Evolutionary conservation across 164 flowering plant species (phyloP).

Genomic region (Hamamelis virginiana): DNA sequence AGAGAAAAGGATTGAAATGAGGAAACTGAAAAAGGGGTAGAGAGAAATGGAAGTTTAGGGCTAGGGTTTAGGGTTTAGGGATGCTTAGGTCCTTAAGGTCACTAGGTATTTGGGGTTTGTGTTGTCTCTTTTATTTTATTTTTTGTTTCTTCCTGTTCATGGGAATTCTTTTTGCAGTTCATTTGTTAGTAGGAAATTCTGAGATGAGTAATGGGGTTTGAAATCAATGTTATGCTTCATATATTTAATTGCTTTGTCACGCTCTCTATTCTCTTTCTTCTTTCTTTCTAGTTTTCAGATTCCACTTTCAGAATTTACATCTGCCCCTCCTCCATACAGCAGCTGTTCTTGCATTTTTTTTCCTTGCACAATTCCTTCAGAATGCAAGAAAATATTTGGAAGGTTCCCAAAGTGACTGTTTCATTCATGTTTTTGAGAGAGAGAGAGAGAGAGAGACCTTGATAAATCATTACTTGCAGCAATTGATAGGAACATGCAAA

Average conservation of each 20-base stretch:
- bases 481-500: not conserved
- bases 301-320: not conserved
- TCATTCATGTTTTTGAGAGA: too few relatives aligned
- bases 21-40: constrained; percentile 11
- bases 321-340: too few relatives aligned
- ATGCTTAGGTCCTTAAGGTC: not conserved
- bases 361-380: too few relatives aligned
- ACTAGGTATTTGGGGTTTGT: constrained; percentile 25
- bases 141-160: constrained; percentile 14
- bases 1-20: constrained; percentile 17
- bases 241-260: not conserved
- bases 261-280: not conserved
- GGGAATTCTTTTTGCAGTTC: constrained; percentile 75
- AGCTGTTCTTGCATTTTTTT: too few relatives aligned
- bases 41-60: constrained; percentile 13
- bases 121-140: constrained; percentile 18
- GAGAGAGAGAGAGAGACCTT: too few relatives aligned
- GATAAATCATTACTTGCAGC: not conserved
- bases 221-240: constrained; percentile 11
- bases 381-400: too few relatives aligned
- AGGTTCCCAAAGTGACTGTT: too few relatives aligned
- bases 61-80: constrained; percentile 6
- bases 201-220: constrained; percentile 26
- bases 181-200: constrained; percentile 44
- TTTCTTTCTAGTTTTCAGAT: not conserved